Percentiles rank a stretch among this genome's conserved stretches.
These are phyloP conservation scores for Larix kaempferi DNA, from an alignment of 75 land plant species.

Conservation along the genomic window DNA sequence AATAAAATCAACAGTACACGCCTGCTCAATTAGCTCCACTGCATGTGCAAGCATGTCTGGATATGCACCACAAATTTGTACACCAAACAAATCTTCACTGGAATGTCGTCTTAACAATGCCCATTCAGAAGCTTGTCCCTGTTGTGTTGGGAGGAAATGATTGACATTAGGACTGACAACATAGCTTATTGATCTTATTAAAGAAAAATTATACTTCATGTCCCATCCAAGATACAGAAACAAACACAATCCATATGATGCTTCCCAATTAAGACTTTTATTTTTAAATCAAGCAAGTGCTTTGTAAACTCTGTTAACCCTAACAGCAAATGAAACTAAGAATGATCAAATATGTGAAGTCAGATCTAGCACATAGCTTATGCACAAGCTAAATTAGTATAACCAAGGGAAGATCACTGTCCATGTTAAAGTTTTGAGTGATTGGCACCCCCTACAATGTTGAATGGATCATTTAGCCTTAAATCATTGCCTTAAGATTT, in stretches of 20 bases:
- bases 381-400: too few species aligned
- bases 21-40: slow-evolving; percentile 87
- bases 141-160: neutral
- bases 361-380: neutral
- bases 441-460: neutral
- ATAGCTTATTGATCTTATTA: neutral
- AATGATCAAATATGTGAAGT: neutral
- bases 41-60: slow-evolving; percentile 88
- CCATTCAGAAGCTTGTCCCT: slow-evolving; percentile 99
- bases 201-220: neutral
- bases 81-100: slow-evolving; percentile 91
- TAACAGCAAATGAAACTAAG: neutral
- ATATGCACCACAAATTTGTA: slow-evolving; percentile 96
- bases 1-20: slow-evolving; percentile 87
- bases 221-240: neutral
- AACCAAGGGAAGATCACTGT: neutral
- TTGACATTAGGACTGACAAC: neutral
- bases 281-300: neutral
- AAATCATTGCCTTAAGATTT: neutral
- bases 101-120: slow-evolving; percentile 92
- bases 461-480: neutral
- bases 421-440: neutral
- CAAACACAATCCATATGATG: neutral
- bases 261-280: neutral
- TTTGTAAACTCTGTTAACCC: neutral